Conservation (phyloP, 352 stramenopile genomes). For the Sclerospora graminicola region DNA sequence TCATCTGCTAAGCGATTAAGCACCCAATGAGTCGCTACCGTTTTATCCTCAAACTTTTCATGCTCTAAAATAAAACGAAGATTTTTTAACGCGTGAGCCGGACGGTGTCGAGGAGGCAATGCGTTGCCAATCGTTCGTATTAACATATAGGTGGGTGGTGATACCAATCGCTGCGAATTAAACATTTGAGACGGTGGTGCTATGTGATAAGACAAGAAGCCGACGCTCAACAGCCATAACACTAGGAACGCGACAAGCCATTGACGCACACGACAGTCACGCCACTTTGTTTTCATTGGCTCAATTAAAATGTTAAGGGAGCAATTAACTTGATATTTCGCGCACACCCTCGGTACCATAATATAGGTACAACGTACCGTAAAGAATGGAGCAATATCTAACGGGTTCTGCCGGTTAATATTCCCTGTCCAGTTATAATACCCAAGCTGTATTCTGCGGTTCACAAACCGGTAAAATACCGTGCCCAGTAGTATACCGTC, state of each 20-base stretch:
- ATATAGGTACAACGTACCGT: too few species aligned
- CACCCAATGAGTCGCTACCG: slow-evolving; percentile 18
- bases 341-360: too few species aligned
- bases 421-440: too few species aligned
- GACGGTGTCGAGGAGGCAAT: slow-evolving; percentile 43
- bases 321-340: too few species aligned
- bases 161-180: not conserved
- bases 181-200: slow-evolving; percentile 4
- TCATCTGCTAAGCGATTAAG: slow-evolving; percentile 37
- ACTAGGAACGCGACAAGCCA: slow-evolving; percentile 11
- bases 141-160: slow-evolving; percentile 21
- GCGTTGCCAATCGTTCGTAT: slow-evolving; percentile 39
- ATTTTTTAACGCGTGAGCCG: slow-evolving; percentile 26
- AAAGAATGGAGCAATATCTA: too few species aligned
- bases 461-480: too few species aligned
- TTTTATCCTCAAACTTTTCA: slow-evolving; percentile 27
- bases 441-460: too few species aligned
- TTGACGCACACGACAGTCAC: slow-evolving; percentile 6
- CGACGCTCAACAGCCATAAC: slow-evolving; percentile 15
- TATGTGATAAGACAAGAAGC: slow-evolving; percentile 17
- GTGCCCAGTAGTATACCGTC: too few species aligned
- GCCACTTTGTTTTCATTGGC: not conserved
- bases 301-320: too few species aligned
- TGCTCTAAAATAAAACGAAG: slow-evolving; percentile 42
- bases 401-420: too few species aligned